Percentiles rank a stretch among this genome's conserved stretches.
Evolutionary conservation across 83 land plant genomes (phyloP).

Genomic region (Picea mariana): DNA sequence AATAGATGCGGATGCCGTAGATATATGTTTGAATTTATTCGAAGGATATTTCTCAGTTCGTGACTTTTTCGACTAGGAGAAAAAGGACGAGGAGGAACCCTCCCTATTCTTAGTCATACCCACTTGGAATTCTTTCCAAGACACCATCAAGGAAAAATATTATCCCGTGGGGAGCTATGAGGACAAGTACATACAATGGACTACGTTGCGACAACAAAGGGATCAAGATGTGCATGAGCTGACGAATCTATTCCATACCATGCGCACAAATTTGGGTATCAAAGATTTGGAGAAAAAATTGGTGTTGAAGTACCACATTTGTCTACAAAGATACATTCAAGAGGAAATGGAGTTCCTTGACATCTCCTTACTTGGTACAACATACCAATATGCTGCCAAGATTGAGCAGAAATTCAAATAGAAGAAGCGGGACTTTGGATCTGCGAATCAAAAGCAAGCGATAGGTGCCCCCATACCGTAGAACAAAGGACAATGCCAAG

Average conservation of each 20-base stretch:
- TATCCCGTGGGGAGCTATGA: not conserved
- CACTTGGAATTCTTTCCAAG: not conserved
- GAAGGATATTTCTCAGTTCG: not conserved
- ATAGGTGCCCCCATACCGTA: no score
- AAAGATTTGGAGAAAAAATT: not conserved
- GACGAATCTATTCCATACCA: not conserved
- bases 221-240: not conserved
- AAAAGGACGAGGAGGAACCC: not conserved
- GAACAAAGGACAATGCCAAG: no score
- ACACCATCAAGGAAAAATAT: not conserved
- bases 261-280: not conserved
- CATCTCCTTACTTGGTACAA: no score
- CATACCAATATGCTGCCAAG: no score
- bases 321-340: no score
- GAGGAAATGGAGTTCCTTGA: no score
- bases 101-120: not conserved
- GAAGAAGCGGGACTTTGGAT: no score
- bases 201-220: not conserved
- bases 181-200: slow-evolving; percentile 2
- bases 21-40: no score
- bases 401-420: no score
- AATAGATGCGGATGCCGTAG: no score
- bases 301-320: not conserved
- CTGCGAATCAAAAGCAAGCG: no score
- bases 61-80: not conserved